Evolutionary conservation across 192 early-diverging fungal genomes (phyloP).

Genomic region (Martensiomyces pterosporus): DNA sequence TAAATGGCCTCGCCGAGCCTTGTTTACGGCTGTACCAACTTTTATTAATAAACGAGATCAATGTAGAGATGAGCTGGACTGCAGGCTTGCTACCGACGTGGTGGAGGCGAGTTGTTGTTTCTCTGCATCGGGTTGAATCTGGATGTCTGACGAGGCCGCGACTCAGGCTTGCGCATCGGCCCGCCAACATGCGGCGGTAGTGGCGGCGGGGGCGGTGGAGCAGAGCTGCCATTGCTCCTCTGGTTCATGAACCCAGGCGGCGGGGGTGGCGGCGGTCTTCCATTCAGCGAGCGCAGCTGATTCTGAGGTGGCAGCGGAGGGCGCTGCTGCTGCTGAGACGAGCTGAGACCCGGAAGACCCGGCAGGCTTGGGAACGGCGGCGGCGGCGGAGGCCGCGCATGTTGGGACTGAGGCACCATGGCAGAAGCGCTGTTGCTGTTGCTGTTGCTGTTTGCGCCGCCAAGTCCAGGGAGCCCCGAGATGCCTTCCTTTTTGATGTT

Average conservation of each 20-base stretch:
- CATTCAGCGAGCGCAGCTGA: background rate
- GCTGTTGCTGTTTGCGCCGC: slow-evolving; percentile 1
- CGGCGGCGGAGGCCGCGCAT: slow-evolving; percentile 5
- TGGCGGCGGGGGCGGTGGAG: too few relatives aligned
- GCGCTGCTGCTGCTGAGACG: slow-evolving; percentile 2
- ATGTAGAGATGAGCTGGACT: too few relatives aligned
- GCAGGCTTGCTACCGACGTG: background rate
- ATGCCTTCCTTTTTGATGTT: slow-evolving; percentile 31
- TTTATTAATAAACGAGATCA: too few relatives aligned
- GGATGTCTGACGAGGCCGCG: slow-evolving; percentile 12
- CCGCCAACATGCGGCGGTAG: slow-evolving; percentile 7
- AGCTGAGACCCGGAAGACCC: slow-evolving; percentile 4
- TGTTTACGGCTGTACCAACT: too few relatives aligned
- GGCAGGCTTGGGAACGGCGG: slow-evolving; percentile 4
- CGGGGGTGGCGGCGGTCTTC: slow-evolving; percentile 2
- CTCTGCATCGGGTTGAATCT: slow-evolving; percentile 42
- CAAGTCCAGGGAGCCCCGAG: slow-evolving; percentile 17
- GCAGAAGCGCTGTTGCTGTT: background rate
- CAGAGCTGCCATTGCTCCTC: slow-evolving; percentile 1
- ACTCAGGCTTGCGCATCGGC: slow-evolving; percentile 11
- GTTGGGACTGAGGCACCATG: background rate
- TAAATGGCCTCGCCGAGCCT: slow-evolving; percentile 2
- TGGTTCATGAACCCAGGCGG: background rate
- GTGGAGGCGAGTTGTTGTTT: background rate
- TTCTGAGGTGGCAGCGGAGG: background rate